Evolutionary conservation across 1,139 yeast species (phyloP).

Genomic region (Zygosaccharomyces sapae): DNA sequence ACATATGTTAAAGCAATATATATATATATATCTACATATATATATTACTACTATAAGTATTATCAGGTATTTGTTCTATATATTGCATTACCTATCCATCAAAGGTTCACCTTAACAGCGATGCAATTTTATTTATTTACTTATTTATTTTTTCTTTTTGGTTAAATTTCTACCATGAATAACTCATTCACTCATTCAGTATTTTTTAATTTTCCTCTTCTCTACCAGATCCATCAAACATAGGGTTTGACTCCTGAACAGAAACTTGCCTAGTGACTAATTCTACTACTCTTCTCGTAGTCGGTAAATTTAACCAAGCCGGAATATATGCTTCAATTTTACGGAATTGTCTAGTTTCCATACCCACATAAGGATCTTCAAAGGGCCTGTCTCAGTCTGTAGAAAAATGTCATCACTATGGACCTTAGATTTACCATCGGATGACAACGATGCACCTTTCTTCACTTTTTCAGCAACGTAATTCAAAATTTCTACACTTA

Average conservation of each 20-base stretch:
- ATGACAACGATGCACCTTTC: constrained; percentile 45
- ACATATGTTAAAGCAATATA: not conserved
- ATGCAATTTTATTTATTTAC: not conserved
- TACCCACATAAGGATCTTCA: constrained; percentile 84
- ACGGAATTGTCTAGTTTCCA: constrained; percentile 78
- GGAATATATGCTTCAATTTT: constrained; percentile 96
- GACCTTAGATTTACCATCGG: constrained; percentile 44
- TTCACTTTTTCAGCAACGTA: constrained; percentile 83
- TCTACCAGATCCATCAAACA: constrained; percentile 9
- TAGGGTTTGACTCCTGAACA: constrained; percentile 33
- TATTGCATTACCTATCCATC: not conserved
- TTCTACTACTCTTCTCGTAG: constrained; percentile 81
- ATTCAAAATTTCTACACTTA: constrained; percentile 76
- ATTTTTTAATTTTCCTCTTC: constrained; percentile 6
- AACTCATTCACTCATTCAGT: constrained; percentile 6
- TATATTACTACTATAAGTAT: not conserved
- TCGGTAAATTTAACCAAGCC: constrained; percentile 87
- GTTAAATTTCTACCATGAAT: constrained; percentile 6
- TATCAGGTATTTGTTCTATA: not conserved
- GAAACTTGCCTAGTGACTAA: constrained; percentile 78
- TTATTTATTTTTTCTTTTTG: not conserved
- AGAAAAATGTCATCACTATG: constrained; percentile 51
- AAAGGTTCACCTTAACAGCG: not conserved
- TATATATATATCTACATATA: not conserved
- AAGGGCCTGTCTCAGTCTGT: constrained; percentile 67